Conservation (phyloP, 148 eudicot species). For the Nyssa sinensis region DNA sequence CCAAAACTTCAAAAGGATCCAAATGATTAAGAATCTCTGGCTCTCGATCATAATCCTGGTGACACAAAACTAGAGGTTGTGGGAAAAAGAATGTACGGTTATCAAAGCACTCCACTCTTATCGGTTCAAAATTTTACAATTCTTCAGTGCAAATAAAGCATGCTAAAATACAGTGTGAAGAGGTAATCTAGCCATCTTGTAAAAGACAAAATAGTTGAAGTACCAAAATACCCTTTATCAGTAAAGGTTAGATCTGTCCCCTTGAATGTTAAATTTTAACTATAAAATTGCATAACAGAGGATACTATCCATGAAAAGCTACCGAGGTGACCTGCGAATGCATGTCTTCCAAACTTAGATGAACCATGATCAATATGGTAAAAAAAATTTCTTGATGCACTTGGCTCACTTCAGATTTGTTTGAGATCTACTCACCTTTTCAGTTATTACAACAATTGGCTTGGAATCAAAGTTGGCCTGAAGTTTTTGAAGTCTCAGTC, state of each 20-base stretch:
- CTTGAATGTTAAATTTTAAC: too few relatives aligned
- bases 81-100: background rate
- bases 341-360: background rate
- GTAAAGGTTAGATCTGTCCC: too few relatives aligned
- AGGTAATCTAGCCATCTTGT: too few relatives aligned
- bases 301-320: background rate
- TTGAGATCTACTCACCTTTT: conserved; percentile 58
- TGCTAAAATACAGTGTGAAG: too few relatives aligned
- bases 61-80: conserved; percentile 2
- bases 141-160: too few relatives aligned
- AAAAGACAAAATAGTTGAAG: too few relatives aligned
- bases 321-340: background rate
- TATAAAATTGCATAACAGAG: background rate
- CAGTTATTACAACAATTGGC: conserved; percentile 71
- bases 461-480: conserved; percentile 38
- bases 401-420: background rate
- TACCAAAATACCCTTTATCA: too few relatives aligned
- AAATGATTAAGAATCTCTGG: conserved; percentile 44
- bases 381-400: background rate
- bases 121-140: too few relatives aligned
- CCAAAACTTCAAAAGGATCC: conserved; percentile 58
- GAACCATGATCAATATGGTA: background rate
- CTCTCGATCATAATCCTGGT: conserved; percentile 89
- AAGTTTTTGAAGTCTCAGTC: conserved; percentile 50
- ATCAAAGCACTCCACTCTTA: too few relatives aligned